A percentile compares a stretch with the other conserved stretches of the same genome.
These are phyloP conservation scores for Kwoniella sp. DNA, from an alignment of 768 basidiomycete species.

Conservation along the genomic window DNA sequence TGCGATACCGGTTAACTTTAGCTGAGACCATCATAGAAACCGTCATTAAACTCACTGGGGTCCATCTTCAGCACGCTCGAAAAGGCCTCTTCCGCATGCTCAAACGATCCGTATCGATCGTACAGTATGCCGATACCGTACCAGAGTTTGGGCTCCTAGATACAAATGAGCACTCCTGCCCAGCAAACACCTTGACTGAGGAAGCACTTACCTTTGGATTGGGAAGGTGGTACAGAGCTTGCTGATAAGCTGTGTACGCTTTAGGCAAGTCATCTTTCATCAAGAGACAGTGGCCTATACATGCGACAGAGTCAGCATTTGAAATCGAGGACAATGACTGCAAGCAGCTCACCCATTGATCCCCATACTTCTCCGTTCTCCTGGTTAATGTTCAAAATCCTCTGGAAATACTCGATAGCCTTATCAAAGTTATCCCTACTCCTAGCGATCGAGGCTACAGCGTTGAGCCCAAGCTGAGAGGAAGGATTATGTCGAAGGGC, in stretches of 20 bases:
- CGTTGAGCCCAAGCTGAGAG: slow-evolving; percentile 85
- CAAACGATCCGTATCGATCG: slow-evolving; percentile 95
- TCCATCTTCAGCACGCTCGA: slow-evolving; percentile 95
- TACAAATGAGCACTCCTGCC: not conserved
- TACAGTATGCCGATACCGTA: slow-evolving; percentile 99
- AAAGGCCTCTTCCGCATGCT: slow-evolving; percentile 99
- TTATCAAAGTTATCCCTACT: slow-evolving; percentile 97
- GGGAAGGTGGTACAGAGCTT: slow-evolving; percentile 91
- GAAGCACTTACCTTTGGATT: slow-evolving; percentile 75
- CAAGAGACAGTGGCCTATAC: slow-evolving; percentile 87
- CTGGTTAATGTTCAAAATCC: slow-evolving; percentile 83
- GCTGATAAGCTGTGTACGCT: slow-evolving; percentile 97
- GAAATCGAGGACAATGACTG: not conserved
- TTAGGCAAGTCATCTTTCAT: slow-evolving; percentile 99
- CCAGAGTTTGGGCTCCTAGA: slow-evolving; percentile 98
- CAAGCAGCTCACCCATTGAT: slow-evolving; percentile 67
- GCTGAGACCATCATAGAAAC: too few species aligned
- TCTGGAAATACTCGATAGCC: slow-evolving; percentile 96
- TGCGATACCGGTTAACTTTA: slow-evolving; percentile 41
- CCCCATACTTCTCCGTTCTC: slow-evolving; percentile 99
- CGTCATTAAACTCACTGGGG: slow-evolving; percentile 72
- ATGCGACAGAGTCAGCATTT: too few species aligned
- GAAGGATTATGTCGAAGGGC: slow-evolving; percentile 92
- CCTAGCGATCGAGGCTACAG: slow-evolving; percentile 93
- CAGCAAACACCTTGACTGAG: slow-evolving; percentile 7